Percentiles rank a stretch among this genome's conserved stretches.
These are phyloP conservation scores for Anaeramoeba ignava DNA, from an alignment of 78 protist genomes.

Conservation along the genomic window DNA sequence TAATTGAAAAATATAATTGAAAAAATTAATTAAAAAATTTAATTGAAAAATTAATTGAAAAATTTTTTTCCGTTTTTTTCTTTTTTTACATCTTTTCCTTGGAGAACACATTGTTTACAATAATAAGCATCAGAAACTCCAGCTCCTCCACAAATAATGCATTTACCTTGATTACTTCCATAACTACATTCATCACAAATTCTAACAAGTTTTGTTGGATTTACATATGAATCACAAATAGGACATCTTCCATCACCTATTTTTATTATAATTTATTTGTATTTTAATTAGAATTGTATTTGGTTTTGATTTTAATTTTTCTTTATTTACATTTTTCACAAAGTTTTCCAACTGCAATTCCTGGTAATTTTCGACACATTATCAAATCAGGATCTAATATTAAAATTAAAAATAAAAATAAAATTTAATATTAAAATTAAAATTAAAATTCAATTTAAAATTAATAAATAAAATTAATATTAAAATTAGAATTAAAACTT, in stretches of 20 bases:
- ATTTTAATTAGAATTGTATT: no score
- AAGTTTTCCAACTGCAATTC: slow-evolving; percentile 21
- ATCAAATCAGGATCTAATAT: no score
- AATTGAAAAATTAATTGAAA: no score
- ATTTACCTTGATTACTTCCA: slow-evolving; percentile 41
- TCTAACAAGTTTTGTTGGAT: slow-evolving; percentile 65
- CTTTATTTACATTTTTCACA: slow-evolving; percentile 29
- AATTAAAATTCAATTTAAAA: no score
- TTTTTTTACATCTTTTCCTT: slow-evolving; percentile 69
- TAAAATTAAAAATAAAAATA: no score
- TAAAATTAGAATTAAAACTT: no score
- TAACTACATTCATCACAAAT: slow-evolving; percentile 89
- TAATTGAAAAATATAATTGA: no score
- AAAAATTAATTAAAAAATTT: no score
- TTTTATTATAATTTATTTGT: no score
- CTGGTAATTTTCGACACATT: background rate
- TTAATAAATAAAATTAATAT: no score
- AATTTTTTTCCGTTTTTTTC: background rate
- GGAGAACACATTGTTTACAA: slow-evolving; percentile 74
- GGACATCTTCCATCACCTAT: slow-evolving; percentile 90
- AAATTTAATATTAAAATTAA: no score
- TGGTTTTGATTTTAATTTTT: no score
- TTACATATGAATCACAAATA: slow-evolving; percentile 74
- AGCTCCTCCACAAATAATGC: slow-evolving; percentile 71
- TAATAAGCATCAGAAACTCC: slow-evolving; percentile 85